Evolutionary conservation across 768 basidiomycete genomes (phyloP), one percentile per base, ranked within the genome.

Genomic region (Termitomyces sp.): DNA sequence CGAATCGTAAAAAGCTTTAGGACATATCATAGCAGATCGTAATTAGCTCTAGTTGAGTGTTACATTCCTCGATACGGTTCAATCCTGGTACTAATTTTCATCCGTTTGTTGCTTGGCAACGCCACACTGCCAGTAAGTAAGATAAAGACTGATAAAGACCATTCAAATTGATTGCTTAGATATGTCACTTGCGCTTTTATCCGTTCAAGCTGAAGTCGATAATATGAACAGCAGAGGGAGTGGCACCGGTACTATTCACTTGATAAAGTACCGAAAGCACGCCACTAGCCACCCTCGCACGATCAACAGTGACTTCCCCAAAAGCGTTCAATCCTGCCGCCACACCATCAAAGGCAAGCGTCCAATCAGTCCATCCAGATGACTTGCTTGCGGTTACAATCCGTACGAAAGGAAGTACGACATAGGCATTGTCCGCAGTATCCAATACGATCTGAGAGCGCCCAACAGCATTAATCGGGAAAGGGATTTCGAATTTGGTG

Each of bases 371-470:
- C 73, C 75, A 80, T 7, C 76, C 76, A 1, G 74, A 72, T 0
- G 74, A 61, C 56, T 77, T 78, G 68, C 74, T 78, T 7, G 79
- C 78, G 1, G 78, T 76, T 13, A 74, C 77, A 46, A 80, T 69
- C 7, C 75, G 71, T 5, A 78, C 68, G 58, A 66, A 79, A 3
- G 79, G 79, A 33, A 79, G 65, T 6, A 79, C 71, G 20, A 80
- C 76, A 42, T 80, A 79, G n/a, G 69, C 67, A 55, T 80, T 79
- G 62, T 80, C 78, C 5, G 64, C 48, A 13, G 52, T 56, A 60
- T 80, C 78, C 39, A 80, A 65, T 7, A 76, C 77, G 39, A 80
- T 79, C 52, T 79, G 79, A 6, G 76, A 78, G 16, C 78, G 75
- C 16, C 79, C 79, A 5, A 79, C 77, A 14, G 74, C 53, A 36